Conservation (phyloP, 306 rosid species). For the Ceratonia siliqua region DNA sequence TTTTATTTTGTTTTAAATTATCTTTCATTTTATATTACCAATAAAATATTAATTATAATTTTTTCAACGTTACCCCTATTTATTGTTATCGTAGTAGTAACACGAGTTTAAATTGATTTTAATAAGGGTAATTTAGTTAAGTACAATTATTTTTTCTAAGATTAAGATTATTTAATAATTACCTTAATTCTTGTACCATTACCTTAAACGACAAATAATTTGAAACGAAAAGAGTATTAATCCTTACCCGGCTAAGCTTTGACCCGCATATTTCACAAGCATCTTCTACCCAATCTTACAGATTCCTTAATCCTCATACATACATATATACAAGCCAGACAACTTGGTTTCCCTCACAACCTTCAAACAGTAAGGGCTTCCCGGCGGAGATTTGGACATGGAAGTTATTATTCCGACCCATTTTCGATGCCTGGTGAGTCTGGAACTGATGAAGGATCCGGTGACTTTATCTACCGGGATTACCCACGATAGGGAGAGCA, state of each 20-base stretch:
- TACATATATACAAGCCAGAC: slow-evolving; percentile 1
- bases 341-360: not conserved
- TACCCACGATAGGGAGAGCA: slow-evolving; percentile 80
- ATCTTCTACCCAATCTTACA: not conserved
- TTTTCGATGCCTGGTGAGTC: slow-evolving; percentile 74
- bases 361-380: slow-evolving; percentile 35
- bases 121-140: too few relatives aligned
- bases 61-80: too few relatives aligned
- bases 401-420: slow-evolving; percentile 61
- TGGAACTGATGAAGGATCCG: slow-evolving; percentile 86
- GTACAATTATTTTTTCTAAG: too few relatives aligned
- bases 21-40: too few relatives aligned
- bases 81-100: too few relatives aligned
- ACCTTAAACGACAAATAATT: too few relatives aligned
- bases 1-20: too few relatives aligned
- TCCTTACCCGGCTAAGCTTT: slow-evolving; percentile 22
- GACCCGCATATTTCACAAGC: slow-evolving; percentile 39
- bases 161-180: too few relatives aligned
- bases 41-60: too few relatives aligned
- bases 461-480: slow-evolving; percentile 77
- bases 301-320: not conserved
- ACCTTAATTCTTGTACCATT: too few relatives aligned
- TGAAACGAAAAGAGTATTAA: too few relatives aligned
- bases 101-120: too few relatives aligned
- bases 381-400: slow-evolving; percentile 41